Percentiles rank a stretch among this genome's conserved stretches.
Conservation (phyloP, 352 stramenopile genomes). For the Phytophthora tubulina region DNA sequence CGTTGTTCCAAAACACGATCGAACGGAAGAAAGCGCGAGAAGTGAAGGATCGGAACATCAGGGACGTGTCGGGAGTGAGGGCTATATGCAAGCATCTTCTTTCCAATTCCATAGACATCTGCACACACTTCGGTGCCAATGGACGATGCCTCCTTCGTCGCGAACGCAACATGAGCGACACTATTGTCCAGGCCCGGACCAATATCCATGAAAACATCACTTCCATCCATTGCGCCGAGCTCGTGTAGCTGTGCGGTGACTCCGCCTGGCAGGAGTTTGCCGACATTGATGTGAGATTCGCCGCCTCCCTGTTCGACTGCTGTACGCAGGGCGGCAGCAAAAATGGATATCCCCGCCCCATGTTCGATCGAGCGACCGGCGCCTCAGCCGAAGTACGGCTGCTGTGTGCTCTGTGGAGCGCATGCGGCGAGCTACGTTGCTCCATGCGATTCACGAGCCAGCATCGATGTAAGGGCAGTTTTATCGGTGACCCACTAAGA, state of each 20-base stretch:
- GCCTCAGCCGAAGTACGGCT: neutral
- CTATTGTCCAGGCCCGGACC: neutral
- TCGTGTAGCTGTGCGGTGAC: neutral
- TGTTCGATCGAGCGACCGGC: neutral
- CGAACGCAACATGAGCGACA: too few species aligned
- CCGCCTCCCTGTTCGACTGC: neutral
- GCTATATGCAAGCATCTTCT: too few species aligned
- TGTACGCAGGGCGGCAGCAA: neutral
- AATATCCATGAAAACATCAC: constrained; percentile 4
- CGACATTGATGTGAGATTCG: neutral
- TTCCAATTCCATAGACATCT: too few species aligned
- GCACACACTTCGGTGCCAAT: too few species aligned
- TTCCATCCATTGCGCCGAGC: neutral
- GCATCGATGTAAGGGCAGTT: too few species aligned
- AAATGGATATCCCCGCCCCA: neutral
- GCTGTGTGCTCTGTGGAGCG: neutral
- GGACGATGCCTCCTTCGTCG: too few species aligned
- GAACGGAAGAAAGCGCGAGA: neutral
- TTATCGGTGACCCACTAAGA: too few species aligned
- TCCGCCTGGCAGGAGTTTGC: too few species aligned
- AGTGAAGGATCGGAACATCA: too few species aligned
- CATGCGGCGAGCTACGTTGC: neutral
- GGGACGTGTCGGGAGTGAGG: too few species aligned
- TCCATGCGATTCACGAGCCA: neutral
- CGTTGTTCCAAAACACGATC: constrained; percentile 17